These are phyloP conservation scores for Globisporangium solare DNA, from an alignment of 352 stramenopile genomes.

Conservation along the genomic window DNA sequence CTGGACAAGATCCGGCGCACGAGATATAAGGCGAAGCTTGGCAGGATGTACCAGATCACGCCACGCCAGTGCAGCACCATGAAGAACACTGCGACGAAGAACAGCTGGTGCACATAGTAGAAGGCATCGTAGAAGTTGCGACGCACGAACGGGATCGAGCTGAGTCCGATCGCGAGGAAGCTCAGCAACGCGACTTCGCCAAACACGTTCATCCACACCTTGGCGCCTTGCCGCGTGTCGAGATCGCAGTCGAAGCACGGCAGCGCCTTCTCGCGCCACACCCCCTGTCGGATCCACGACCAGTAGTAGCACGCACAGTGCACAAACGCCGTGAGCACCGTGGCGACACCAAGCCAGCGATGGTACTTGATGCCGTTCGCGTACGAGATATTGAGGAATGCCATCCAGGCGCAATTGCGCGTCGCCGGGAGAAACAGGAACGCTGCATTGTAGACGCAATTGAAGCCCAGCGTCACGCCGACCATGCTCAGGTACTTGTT, in stretches of 20 bases:
- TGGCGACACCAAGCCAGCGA: slow-evolving; percentile 35
- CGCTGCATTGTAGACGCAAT: slow-evolving; percentile 42
- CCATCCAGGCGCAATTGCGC: slow-evolving; percentile 49
- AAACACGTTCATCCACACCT: slow-evolving; percentile 48
- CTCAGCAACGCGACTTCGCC: slow-evolving; percentile 28
- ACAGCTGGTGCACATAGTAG: slow-evolving; percentile 45
- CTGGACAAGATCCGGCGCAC: slow-evolving; percentile 29
- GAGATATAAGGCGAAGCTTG: slow-evolving; percentile 33
- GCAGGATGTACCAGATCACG: slow-evolving; percentile 36
- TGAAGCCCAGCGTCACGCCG: slow-evolving; percentile 27
- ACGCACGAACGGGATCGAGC: slow-evolving; percentile 31
- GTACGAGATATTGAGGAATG: slow-evolving; percentile 54
- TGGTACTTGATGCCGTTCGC: slow-evolving; percentile 53
- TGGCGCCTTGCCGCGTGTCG: slow-evolving; percentile 14
- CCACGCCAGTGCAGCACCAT: slow-evolving; percentile 34
- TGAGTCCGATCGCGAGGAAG: slow-evolving; percentile 40
- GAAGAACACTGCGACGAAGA: slow-evolving; percentile 37
- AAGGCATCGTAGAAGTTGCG: slow-evolving; percentile 41
- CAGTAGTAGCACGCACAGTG: slow-evolving; percentile 32
- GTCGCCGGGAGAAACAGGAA: slow-evolving; percentile 43
- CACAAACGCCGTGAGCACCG: slow-evolving; percentile 26
- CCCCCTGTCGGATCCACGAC: slow-evolving; percentile 19
- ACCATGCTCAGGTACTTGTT: slow-evolving; percentile 25
- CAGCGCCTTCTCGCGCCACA: slow-evolving; percentile 20
- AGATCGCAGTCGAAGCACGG: slow-evolving; percentile 45